Evolutionary conservation across 305 asterid genomes (phyloP).

Genomic region (Caryopteris hybrid): DNA sequence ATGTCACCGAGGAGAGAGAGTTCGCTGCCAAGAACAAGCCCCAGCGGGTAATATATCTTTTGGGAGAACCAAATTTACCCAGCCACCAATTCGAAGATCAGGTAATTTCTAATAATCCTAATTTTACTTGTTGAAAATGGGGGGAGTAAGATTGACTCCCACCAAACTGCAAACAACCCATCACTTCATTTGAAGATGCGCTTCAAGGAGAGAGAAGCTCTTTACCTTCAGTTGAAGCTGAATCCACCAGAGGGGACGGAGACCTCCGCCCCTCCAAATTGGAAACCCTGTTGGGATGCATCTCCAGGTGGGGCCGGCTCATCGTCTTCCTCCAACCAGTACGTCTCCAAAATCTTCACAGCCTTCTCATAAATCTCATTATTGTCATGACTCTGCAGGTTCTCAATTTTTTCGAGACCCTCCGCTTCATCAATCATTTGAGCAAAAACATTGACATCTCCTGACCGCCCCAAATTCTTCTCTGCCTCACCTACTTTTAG

Average conservation of each 20-base stretch:
- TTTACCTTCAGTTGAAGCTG: constrained; percentile 43
- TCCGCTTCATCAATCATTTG: constrained; percentile 84
- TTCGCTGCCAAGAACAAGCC: constrained; percentile 1
- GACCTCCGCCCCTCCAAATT: constrained; percentile 54
- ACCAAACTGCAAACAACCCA: background rate
- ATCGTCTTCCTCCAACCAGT: constrained; percentile 80
- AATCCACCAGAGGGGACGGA: constrained; percentile 66
- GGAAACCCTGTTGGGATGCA: constrained; percentile 50
- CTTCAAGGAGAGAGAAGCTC: background rate
- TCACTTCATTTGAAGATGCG: background rate
- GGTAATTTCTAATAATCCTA: constrained; percentile 3
- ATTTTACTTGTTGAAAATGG: background rate
- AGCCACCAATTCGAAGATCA: constrained; percentile 1
- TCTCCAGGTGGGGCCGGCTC: constrained; percentile 59
- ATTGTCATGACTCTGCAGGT: constrained; percentile 83
- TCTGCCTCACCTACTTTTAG: constrained; percentile 83
- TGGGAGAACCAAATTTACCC: constrained; percentile 25
- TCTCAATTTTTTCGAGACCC: constrained; percentile 81
- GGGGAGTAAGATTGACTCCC: background rate
- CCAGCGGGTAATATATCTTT: constrained; percentile 14
- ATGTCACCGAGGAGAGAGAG: background rate
- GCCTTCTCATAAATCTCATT: constrained; percentile 85
- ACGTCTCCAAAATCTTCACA: constrained; percentile 75
- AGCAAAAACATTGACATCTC: constrained; percentile 59
- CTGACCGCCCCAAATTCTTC: constrained; percentile 57